Base-by-base conservation (phyloP, 2,329 filamentous ascomycete species). In the Penicillium vulpinum region DNA sequence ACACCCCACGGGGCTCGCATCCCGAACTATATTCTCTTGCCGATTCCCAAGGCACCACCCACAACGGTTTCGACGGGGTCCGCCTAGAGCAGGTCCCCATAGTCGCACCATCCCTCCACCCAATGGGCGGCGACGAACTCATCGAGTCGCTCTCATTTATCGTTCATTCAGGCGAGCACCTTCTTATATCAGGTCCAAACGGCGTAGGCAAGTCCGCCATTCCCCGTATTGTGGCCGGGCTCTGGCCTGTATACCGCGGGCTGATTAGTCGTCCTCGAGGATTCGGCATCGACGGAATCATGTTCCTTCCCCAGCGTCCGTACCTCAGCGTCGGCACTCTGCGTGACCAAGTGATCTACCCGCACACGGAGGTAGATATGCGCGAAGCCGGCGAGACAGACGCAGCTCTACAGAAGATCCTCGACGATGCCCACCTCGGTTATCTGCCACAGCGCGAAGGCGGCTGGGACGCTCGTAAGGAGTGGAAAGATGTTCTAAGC, bases 401-500 rank as follows among this genome's bases (percentile, higher is more conserved):
- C 71, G 80, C 85, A 31, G 90, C 96, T 63, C 82, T 99, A 21
- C 85, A 88, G 70, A 81, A 81, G 26, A 85, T 95, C 3, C 83
- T 99, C 4, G 90, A 96, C 55, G 89, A 90, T 50, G 92, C 92
- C 0, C 86, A 86, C 55, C 82, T 99, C 0, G 93, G 92, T 4
- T 97, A 99, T 73, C 83, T 99, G 0, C 90, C 91, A 1, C 87
- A 92, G 47, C 87, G 94, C 16, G 94, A 99, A 79, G 94, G 94
- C 38, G 94, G 94, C 15, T 97, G 92, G 92, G 91, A 99, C 70
- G 94, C 91, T 5, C 85, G 91, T 55, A 97, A 99, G 76, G 92
- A 96, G 71, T 99, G 94, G 94, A 97, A 97, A 77, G 93, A 97
- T 66, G 91, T 99, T 5, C 81, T 99, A n/a, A 93, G 89, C 62